Conservation (phyloP, 441 rosid genomes). For the Pelargonium citronellum region DNA sequence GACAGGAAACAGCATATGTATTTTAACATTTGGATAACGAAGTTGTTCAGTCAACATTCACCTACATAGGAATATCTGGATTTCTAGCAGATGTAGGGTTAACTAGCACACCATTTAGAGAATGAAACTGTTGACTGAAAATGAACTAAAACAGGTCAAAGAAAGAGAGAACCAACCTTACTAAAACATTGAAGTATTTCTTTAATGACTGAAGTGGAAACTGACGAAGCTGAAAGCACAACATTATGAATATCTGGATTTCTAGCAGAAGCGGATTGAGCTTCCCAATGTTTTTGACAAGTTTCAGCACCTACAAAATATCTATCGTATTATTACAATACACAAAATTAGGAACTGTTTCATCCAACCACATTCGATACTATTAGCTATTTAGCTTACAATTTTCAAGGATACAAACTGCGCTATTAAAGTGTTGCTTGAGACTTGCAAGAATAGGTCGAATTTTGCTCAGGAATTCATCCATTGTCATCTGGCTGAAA, state of each 20-base stretch:
- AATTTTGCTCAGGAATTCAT: conserved; percentile 39
- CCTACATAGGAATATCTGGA: background rate
- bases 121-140: no score
- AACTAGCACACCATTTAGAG: no score
- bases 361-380: conserved; percentile 14
- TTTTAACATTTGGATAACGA: background rate
- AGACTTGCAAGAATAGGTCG: conserved; percentile 50
- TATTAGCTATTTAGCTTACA: conserved; percentile 32
- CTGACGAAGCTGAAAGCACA: conserved; percentile 44
- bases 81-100: no score
- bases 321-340: conserved; percentile 21
- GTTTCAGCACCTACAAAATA: conserved; percentile 45
- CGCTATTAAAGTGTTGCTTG: conserved; percentile 46
- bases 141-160: background rate
- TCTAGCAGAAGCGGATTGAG: conserved; percentile 45
- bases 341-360: conserved; percentile 11
- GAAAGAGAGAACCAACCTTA: conserved; percentile 36
- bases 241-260: conserved; percentile 44
- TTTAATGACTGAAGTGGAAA: conserved; percentile 44
- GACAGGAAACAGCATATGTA: conserved; percentile 19
- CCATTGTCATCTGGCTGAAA: conserved; percentile 35
- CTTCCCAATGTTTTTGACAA: conserved; percentile 63
- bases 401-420: conserved; percentile 47
- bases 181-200: conserved; percentile 61
- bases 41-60: background rate